Evolutionary conservation across 2,329 filamentous ascomycete genomes (phyloP), one percentile per base, ranked within the genome.

Genomic region (Aspergillus sp.): DNA sequence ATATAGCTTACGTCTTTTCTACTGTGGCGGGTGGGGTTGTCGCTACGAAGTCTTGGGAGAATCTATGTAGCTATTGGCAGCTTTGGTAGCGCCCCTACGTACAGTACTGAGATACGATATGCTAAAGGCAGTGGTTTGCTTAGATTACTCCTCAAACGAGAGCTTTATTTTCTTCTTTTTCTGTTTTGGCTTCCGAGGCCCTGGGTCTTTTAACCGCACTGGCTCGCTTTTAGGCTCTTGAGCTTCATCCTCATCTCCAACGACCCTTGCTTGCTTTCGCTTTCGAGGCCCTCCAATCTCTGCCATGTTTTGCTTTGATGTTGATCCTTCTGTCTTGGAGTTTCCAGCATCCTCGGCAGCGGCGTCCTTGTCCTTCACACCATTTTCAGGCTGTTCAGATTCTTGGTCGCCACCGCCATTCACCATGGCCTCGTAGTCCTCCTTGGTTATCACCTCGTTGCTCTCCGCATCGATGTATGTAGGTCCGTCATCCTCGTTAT

Each of bases 111-210:
- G 6, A n/a, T 37, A 5, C 34, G 34, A 37, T n/a, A 37, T n/a
- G 34, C 34, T 15, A 6, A 37, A 9, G 13, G 15, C 15, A 34
- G 2, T 34, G 13, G 24, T 24, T 24, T 30, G 34, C 13, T n/a
- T 37, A 15, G 15, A 54, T 54, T 17, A 54, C 59, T 78, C 74
- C 46, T 77, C 74, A 62, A 79, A 79, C 2, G 77, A 79, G 13
- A 79, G 68, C 61, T 79, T 79, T 60, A 78, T 75, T 64, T 77
- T 79, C 71, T 77, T 78, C 57, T 73, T 74, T 61, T 75, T 77
- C 58, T 67, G 64, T 59, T 75, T 77, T 8, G 70, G 61, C 61
- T 77, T 77, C 49, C 67, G 68, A 47, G 65, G 56, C 39, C 63
- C 59, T 42, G 61, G 34, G 5, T 65, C 62, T 53, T 69, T 69